Percentiles rank a stretch among this genome's conserved stretches.
phyloP scores from a whole-genome alignment of 345 rosid genomes.

The Lepidium sativum region DNA sequence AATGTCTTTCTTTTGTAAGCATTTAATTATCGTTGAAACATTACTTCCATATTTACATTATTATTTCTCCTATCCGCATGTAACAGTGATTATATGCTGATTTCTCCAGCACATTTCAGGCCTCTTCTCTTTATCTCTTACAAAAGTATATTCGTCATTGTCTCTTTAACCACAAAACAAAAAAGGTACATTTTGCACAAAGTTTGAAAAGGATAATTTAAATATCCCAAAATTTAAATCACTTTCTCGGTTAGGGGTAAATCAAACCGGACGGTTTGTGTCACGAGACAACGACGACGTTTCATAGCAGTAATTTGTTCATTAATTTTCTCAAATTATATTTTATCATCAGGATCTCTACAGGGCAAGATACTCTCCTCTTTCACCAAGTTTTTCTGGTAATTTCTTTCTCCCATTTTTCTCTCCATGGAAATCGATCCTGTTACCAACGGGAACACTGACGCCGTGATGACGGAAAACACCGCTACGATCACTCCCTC shows the following conservation, averaged over 20 bases:
- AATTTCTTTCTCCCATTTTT: background rate
- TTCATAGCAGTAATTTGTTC: background rate
- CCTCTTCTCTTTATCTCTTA: too few relatives aligned
- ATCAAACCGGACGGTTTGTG: background rate
- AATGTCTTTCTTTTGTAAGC: too few relatives aligned
- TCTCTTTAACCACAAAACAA: too few relatives aligned
- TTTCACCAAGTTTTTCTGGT: constrained; percentile 1
- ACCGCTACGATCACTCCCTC: constrained; percentile 22
- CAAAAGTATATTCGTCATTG: too few relatives aligned
- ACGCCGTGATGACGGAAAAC: constrained; percentile 24
- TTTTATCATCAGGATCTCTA: constrained; percentile 2
- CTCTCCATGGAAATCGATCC: constrained; percentile 44
- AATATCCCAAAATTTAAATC: background rate
- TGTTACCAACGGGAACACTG: constrained; percentile 35
- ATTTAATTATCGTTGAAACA: too few relatives aligned
- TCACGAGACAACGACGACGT: background rate
- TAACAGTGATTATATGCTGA: too few relatives aligned
- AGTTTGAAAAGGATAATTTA: too few relatives aligned
- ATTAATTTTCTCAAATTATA: too few relatives aligned
- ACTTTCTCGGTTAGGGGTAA: background rate
- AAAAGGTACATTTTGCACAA: too few relatives aligned
- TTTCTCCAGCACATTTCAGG: too few relatives aligned
- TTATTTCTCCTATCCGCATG: too few relatives aligned
- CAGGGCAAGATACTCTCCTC: background rate
- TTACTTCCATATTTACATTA: too few relatives aligned